Base-by-base conservation (phyloP, 2,329 filamentous ascomycete genomes). In the Cercospora berteroae region DNA sequence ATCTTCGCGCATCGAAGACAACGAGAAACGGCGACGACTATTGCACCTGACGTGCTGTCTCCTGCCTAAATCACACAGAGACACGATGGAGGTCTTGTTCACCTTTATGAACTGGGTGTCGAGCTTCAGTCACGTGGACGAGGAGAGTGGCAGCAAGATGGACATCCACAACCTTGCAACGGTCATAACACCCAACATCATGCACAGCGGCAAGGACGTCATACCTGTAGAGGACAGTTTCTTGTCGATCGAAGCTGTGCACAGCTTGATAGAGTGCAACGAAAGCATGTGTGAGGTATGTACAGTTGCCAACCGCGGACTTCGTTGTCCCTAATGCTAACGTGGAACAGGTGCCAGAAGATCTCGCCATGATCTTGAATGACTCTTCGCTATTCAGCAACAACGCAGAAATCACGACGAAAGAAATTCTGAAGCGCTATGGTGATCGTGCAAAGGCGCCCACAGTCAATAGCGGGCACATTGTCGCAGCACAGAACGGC, bases 91-190 rank as follows among this genome's bases (percentile, higher is more conserved):
- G 80, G 93, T 99, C 50, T 81, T 99, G 1, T 98, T 97, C 81
- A 91, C 89, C 60, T 99, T 99, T 84, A 85, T 99, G 57, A 97
- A 97, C 76, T 99, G 95, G 94, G 93, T 94, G 5, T 93, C 94
- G 4, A 97, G 94, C 1, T 99, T 99, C 83, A 94, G 96, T 70
- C 94, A 97, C 76, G 89, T 99, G 13, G 95, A 99, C 74, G 95
- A 99, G 76, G 95, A 99, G 78, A 91, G 91, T 23, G 95, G 95
- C 27, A 97, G 94, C 74, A 97, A 98, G 84, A 99, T 99, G 95
- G 95, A 99, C 78, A 91, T 96, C 63, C 93, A 96, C 82, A 99
- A 99, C 76, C 86, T 99, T 70, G 93, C 95, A 3, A 98, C 96
- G 3, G 95, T 99, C 70, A 97, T 99, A 79, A 94, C 94, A 5